Evolutionary conservation across 2,329 filamentous ascomycete species (phyloP), one percentile per base, ranked within the genome.

Genomic region (Fusarium hostae): DNA sequence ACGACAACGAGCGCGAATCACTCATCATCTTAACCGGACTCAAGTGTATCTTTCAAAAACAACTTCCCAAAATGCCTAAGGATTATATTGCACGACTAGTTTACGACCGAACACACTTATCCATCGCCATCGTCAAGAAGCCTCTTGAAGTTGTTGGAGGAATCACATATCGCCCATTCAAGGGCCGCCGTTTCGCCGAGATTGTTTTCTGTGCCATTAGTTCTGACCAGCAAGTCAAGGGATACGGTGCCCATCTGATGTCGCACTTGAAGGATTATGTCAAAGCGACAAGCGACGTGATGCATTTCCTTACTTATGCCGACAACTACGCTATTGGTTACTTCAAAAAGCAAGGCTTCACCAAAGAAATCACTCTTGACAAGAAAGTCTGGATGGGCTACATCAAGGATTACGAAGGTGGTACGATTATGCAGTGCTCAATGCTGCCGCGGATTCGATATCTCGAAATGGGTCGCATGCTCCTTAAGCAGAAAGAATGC

Each of bases 271-370:
- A 99, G 81, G 92, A 99, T 84, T 99, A 98, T 77, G 96, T 99
- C 80, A 98, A 97, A 81, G 95, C 95, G 10, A 98, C 95, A 2
- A 97, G 94, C 59, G 91, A 95, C 73, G 95, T 99, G 51, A 98
- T 98, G 95, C 95, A 99, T 82, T 99, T 99, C 81, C 87, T 99
- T 5, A 99, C 96, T 2, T 99, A 99, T 78, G 96, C 96, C 72
- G 96, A 99, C 81, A 99, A 99, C 81, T 98, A 98, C 78, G 96
- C 96, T 41, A 99, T 97, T 73, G 96, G 96, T 15, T 99, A 98
- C 81, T 99, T 99, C 83, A 97, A 98, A 82, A 99, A 99, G 80
- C 96, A 99, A 80, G 96, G 96, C 0, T 99, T 99, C 79, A 98
- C 96, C 3, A 99, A 99, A 80, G 95, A 99, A 77, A 98, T 99